Conservation (phyloP, 768 basidiomycete species). For the Pisolithus albus region DNA sequence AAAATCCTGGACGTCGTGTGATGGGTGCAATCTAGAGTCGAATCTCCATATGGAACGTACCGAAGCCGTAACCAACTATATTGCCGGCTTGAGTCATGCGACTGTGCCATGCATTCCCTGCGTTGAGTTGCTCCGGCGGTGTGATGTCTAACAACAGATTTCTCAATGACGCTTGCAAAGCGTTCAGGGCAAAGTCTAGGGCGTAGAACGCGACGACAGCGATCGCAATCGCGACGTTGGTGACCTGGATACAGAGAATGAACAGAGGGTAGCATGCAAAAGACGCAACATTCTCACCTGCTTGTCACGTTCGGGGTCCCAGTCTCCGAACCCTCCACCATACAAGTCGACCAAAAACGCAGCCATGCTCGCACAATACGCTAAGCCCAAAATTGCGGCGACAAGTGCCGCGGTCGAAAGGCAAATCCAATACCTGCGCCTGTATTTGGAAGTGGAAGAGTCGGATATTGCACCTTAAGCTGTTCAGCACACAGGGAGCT, state of each 20-base stretch:
- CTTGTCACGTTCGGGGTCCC: slow-evolving; percentile 70
- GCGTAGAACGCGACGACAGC: slow-evolving; percentile 89
- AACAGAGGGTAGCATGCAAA: background rate
- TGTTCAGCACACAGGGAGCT: slow-evolving; percentile 4
- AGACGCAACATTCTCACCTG: slow-evolving; percentile 37
- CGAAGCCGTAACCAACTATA: slow-evolving; percentile 90
- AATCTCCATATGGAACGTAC: slow-evolving; percentile 33
- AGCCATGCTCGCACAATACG: slow-evolving; percentile 75
- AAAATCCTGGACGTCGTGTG: slow-evolving; percentile 49
- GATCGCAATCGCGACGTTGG: slow-evolving; percentile 69
- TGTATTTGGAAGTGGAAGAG: slow-evolving; percentile 82
- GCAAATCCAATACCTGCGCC: slow-evolving; percentile 90
- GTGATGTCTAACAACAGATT: slow-evolving; percentile 92
- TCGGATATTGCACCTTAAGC: slow-evolving; percentile 86
- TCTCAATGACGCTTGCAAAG: slow-evolving; percentile 83
- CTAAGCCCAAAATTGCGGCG: slow-evolving; percentile 69
- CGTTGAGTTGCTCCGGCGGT: slow-evolving; percentile 81
- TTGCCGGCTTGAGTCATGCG: slow-evolving; percentile 97
- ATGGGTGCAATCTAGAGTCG: background rate
- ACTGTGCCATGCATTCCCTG: slow-evolving; percentile 98
- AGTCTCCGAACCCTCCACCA: slow-evolving; percentile 72
- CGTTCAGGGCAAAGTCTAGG: slow-evolving; percentile 96
- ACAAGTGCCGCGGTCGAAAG: slow-evolving; percentile 79
- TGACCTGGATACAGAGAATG: slow-evolving; percentile 36
- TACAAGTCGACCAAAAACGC: slow-evolving; percentile 69